Percentiles rank a stretch among this genome's conserved stretches.
phyloP scores from a whole-genome alignment of 139 green algal genomes.

The Chlorella sp. region DNA sequence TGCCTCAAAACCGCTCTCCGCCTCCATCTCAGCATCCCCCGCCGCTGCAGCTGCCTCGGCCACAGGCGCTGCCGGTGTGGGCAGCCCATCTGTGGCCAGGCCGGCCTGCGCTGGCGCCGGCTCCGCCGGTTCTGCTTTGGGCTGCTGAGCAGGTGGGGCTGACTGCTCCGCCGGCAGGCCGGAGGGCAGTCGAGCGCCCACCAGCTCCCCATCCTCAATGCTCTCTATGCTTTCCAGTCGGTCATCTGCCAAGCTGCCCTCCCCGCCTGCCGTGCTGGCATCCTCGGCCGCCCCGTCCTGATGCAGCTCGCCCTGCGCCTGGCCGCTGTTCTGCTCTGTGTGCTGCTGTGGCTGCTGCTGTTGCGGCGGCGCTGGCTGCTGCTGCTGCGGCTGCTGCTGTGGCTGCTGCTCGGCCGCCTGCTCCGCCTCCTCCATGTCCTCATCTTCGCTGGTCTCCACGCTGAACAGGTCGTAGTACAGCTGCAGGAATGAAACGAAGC shows the following conservation, averaged over 20 bases:
- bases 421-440: background rate
- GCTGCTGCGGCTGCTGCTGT: background rate
- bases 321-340: too few relatives aligned
- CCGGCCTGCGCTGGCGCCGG: background rate
- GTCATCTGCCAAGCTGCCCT: too few relatives aligned
- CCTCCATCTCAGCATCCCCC: background rate
- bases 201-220: background rate
- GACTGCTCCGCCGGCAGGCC: background rate
- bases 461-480: constrained; percentile 20
- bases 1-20: background rate
- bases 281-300: too few relatives aligned
- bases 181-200: background rate
- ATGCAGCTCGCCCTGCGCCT: too few relatives aligned
- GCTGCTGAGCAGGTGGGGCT: background rate
- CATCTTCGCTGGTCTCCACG: background rate
- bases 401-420: background rate
- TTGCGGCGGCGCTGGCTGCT: background rate
- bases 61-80: background rate
- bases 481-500: background rate
- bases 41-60: too few relatives aligned
- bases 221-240: too few relatives aligned
- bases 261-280: too few relatives aligned
- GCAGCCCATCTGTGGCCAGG: background rate
- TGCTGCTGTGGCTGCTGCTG: background rate
- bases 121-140: too few relatives aligned